Percentiles rank a stretch among this genome's conserved stretches.
phyloP scores from a whole-genome alignment of 352 stramenopile genomes.

The Phytophthora melonis region DNA sequence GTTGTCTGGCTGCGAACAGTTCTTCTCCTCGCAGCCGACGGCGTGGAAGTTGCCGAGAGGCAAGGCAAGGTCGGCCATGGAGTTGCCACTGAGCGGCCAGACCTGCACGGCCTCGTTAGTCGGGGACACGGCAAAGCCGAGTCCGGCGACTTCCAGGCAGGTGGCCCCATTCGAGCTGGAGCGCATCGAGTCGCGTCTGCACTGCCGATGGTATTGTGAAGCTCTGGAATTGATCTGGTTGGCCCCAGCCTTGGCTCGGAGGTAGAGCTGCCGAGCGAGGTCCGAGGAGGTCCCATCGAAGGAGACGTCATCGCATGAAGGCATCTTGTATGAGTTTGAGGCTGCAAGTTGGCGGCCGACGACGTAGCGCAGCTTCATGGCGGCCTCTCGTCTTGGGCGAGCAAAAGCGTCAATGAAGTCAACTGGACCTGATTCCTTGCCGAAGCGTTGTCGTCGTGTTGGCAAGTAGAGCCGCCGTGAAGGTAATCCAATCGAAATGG shows the following conservation, averaged over 20 bases:
- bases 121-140: neutral
- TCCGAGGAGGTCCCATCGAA: neutral
- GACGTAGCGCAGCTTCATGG: neutral
- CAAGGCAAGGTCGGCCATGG: neutral
- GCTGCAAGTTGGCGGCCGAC: neutral
- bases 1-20: neutral
- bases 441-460: neutral
- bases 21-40: neutral
- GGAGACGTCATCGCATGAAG: neutral
- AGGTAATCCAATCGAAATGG: neutral
- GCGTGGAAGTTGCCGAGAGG: neutral
- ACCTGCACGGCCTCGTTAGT: neutral
- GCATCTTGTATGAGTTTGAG: neutral
- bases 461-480: neutral
- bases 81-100: neutral
- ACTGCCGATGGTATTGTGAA: neutral
- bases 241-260: neutral
- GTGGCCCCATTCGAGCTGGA: neutral
- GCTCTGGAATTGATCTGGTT: neutral
- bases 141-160: neutral
- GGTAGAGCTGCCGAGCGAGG: neutral
- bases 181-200: neutral
- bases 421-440: neutral
- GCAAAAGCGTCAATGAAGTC: neutral
- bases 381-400: neutral